Percentiles rank a stretch among this genome's conserved stretches.
These are phyloP conservation scores for Oryza rufipogon DNA, from an alignment of 176 grass and related monocot genomes.

Conservation along the genomic window DNA sequence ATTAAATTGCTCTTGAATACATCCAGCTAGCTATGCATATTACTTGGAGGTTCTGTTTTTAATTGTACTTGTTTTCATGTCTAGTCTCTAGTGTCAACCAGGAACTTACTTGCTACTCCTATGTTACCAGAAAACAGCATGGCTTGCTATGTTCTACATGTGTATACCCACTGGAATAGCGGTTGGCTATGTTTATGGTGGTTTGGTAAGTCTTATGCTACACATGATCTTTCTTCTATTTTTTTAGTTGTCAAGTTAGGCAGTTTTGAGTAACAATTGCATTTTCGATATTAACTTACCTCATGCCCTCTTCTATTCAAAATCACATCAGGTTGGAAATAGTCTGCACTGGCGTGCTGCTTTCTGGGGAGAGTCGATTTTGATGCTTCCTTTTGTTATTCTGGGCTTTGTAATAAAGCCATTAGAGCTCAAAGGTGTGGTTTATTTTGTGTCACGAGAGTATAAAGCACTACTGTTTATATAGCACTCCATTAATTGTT, in stretches of 20 bases:
- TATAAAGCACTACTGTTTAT: slow-evolving; percentile 18
- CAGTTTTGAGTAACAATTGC: slow-evolving; percentile 11
- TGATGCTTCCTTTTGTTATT: slow-evolving; percentile 99
- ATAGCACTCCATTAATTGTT: background rate
- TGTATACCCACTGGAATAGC: slow-evolving; percentile 98
- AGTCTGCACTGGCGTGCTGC: slow-evolving; percentile 88
- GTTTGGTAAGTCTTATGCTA: slow-evolving; percentile 72
- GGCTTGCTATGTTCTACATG: slow-evolving; percentile 99
- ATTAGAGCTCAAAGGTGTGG: slow-evolving; percentile 81
- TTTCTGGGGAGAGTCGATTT: slow-evolving; percentile 95
- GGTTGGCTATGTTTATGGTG: slow-evolving; percentile 96
- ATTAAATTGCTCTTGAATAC: slow-evolving; percentile 10
- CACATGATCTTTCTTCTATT: slow-evolving; percentile 11
- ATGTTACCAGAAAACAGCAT: slow-evolving; percentile 87
- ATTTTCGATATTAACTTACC: slow-evolving; percentile 6
- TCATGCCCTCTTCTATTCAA: background rate
- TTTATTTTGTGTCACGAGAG: slow-evolving; percentile 25
- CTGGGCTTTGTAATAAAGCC: slow-evolving; percentile 93
- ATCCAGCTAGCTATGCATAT: slow-evolving; percentile 4
- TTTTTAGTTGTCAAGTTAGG: slow-evolving; percentile 24
- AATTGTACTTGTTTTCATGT: slow-evolving; percentile 12
- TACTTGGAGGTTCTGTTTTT: slow-evolving; percentile 20
- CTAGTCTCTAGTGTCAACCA: slow-evolving; percentile 22
- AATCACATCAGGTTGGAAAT: slow-evolving; percentile 62
- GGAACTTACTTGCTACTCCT: slow-evolving; percentile 48